Base-by-base conservation (phyloP, 345 rosid genomes). In the Arabidopsis suecica region DNA sequence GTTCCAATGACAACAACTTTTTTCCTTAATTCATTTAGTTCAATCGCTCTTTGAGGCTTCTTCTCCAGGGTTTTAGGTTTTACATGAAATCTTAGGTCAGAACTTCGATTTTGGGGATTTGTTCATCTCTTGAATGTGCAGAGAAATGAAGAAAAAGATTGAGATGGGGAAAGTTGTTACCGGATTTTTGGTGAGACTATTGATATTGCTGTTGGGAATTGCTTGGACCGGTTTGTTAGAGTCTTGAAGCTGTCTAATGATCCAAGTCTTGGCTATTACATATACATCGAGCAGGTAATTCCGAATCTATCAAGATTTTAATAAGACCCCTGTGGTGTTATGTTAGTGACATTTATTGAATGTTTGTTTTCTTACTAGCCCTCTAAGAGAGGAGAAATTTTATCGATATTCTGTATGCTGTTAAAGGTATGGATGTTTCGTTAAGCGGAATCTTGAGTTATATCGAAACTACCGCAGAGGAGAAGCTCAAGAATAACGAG, bases 401-500 rank as follows among this genome's bases (percentile, higher is more conserved):
- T 80, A 86, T 93, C 5, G 98, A 93, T 73, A 88, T 95, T 25
- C 99, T 98, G 3, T 93, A 91, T 53, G 96, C 84, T 69, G 98
- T 95, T 48, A 93, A 95, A 86, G 98, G 99, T 55, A 95, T 95
- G 99, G 96, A 95, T 83, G 98, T 93, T 41, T 93, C 97, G 4
- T 92, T 95, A 49, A 95, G 98, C 14, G 99, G 99, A 69, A 90
- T 95, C 64, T 83, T 95, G 78, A 95, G 98, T 81, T 95, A 79
- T 62, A 95, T 90, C 2, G 97, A 95, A 85, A 82, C 91, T 28
- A 86, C 94, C 5, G 83, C 98, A 0, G 90, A 76, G 55, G 98
- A 95, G 83, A 87, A 90, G 83, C 97, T 95, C 53, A 87, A 87
- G 78, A 90, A 75, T 60, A 85, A 87, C 0, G 97, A 90, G 48